Evolutionary conservation across 2,329 filamentous ascomycete genomes (phyloP).

Genomic region (Aspergillus proliferans): DNA sequence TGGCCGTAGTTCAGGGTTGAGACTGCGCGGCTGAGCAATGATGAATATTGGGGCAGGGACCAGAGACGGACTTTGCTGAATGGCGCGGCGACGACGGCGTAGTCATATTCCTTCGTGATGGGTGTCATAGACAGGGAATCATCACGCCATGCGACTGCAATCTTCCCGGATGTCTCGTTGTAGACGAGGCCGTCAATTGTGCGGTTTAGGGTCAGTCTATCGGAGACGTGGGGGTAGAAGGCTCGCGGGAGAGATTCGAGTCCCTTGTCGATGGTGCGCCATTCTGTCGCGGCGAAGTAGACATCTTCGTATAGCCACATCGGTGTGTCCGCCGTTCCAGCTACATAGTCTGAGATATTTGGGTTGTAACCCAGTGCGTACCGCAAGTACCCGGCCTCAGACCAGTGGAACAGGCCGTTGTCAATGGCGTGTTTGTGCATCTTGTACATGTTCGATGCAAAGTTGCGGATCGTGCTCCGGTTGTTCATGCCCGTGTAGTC

Average conservation of each 20-base stretch:
- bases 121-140: slow-evolving; percentile 33
- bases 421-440: slow-evolving; percentile 51
- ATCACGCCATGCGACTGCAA: slow-evolving; percentile 54
- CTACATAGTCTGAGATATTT: slow-evolving; percentile 52
- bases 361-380: slow-evolving; percentile 51
- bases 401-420: slow-evolving; percentile 56
- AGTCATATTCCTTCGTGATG: slow-evolving; percentile 54
- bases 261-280: slow-evolving; percentile 60
- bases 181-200: slow-evolving; percentile 54
- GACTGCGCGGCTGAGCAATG: slow-evolving; percentile 46
- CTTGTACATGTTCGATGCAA: slow-evolving; percentile 35
- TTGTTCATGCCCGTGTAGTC: slow-evolving; percentile 26
- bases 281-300: slow-evolving; percentile 56
- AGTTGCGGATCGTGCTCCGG: slow-evolving; percentile 18
- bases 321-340: slow-evolving; percentile 38
- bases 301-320: slow-evolving; percentile 52
- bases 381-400: slow-evolving; percentile 57
- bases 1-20: slow-evolving; percentile 45
- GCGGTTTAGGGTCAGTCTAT: slow-evolving; percentile 51
- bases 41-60: slow-evolving; percentile 51
- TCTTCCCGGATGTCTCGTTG: slow-evolving; percentile 45
- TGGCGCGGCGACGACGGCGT: slow-evolving; percentile 59
- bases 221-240: slow-evolving; percentile 56
- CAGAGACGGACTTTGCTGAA: slow-evolving; percentile 60
- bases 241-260: slow-evolving; percentile 55